Conservation (phyloP, 2,329 filamentous ascomycete species). For the Aspergillus chevalieri region DNA sequence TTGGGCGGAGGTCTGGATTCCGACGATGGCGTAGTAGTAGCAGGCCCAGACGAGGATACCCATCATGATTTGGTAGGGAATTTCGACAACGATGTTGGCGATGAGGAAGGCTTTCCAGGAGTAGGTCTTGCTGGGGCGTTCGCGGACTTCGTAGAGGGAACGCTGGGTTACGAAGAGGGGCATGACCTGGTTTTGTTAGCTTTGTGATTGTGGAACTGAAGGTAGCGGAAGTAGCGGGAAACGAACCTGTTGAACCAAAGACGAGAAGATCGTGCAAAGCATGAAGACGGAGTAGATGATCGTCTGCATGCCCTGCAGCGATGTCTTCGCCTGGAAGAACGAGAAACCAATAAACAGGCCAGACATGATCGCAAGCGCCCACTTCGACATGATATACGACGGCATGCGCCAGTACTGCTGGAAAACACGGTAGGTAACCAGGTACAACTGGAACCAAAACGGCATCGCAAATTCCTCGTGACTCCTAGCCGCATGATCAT, state of each 20-base stretch:
- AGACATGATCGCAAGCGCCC: conserved; percentile 54
- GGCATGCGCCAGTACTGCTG: conserved; percentile 87
- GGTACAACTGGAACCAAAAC: conserved; percentile 58
- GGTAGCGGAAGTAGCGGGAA: too few relatives aligned
- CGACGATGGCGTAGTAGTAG: conserved; percentile 76
- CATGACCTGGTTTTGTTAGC: conserved; percentile 44
- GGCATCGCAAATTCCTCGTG: conserved; percentile 73
- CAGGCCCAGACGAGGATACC: conserved; percentile 67
- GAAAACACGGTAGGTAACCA: conserved; percentile 68
- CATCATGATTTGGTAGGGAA: conserved; percentile 75
- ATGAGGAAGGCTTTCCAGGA: conserved; percentile 81
- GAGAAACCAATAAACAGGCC: conserved; percentile 77
- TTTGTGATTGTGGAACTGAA: too few relatives aligned
- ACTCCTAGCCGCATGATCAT: conserved; percentile 9
- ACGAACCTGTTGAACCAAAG: conserved; percentile 28
- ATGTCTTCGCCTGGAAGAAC: conserved; percentile 66
- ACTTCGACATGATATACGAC: conserved; percentile 77
- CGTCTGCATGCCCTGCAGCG: conserved; percentile 72
- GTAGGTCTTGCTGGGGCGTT: conserved; percentile 77
- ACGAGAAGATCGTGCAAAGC: conserved; percentile 63
- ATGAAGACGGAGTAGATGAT: conserved; percentile 83
- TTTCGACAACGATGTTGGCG: conserved; percentile 73
- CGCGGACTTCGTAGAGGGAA: conserved; percentile 74
- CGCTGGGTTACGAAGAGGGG: conserved; percentile 78
- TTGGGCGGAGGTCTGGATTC: conserved; percentile 57